Evolutionary conservation across 805 yeast genomes (phyloP).

Genomic region (Metschnikowia cerradonensis): DNA sequence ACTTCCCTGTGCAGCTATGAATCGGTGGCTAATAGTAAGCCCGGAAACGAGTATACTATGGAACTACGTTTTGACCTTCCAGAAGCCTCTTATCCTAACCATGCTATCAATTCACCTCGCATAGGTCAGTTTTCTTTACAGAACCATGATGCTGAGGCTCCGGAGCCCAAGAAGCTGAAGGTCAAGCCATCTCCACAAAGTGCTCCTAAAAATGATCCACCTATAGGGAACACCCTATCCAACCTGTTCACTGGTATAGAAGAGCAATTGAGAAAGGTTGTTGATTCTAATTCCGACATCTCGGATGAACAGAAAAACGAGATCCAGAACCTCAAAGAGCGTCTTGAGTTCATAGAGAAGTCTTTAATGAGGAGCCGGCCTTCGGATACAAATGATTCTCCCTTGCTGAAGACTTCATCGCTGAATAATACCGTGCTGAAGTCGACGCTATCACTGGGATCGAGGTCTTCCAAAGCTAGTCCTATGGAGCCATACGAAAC

Average conservation of each 20-base stretch:
- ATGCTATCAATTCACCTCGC: neutral
- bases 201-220: neutral
- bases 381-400: neutral
- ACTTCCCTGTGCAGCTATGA: slow-evolving; percentile 21
- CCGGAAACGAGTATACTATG: slow-evolving; percentile 10
- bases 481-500: slow-evolving; percentile 2
- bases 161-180: neutral
- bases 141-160: neutral
- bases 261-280: neutral
- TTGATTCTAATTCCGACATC: neutral
- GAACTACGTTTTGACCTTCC: slow-evolving; percentile 9
- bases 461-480: neutral
- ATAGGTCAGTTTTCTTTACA: slow-evolving; percentile 2
- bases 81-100: neutral
- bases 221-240: neutral
- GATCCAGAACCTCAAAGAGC: slow-evolving; percentile 15
- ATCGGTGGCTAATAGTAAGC: slow-evolving; percentile 4
- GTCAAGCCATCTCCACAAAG: neutral
- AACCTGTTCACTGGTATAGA: slow-evolving; percentile 1
- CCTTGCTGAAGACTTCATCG: neutral
- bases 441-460: neutral
- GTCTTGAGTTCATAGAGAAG: slow-evolving; percentile 15
- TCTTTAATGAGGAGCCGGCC: slow-evolving; percentile 5
- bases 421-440: neutral
- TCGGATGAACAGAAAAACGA: slow-evolving; percentile 10